Base-by-base conservation (phyloP, 2,329 filamentous ascomycete species). In the Geosmithia putterillii region DNA sequence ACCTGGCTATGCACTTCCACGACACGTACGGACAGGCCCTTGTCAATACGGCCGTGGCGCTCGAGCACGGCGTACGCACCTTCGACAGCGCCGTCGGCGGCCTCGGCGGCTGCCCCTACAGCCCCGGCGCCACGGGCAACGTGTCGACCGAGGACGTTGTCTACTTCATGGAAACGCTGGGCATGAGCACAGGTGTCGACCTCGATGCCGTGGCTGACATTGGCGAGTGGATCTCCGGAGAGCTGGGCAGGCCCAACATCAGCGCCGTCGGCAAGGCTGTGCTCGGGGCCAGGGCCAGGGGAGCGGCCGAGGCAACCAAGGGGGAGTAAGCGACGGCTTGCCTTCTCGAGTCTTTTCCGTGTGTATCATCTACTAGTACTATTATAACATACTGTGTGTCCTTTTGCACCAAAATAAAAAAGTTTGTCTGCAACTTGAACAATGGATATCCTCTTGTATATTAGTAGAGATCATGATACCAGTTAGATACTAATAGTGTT, bases 1-100 rank as follows among this genome's bases (percentile, higher is more conserved):
- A 85, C 52, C 63, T 94, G 10, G 85, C 85, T 0, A 79, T 89
- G 65, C 87, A 94, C 61, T 90, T 94, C 54, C 87, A 94, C 60
- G 86, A 94, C 56, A 94, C 87, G 1, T 90, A 88, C 56, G 86
- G 86, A 1, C 83, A 88, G 65, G 86, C 86, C 1, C 67, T 90
- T n/a, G 81, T 87, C 7, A 94, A 94, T 56, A 81, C 81, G 5
- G 79, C 85, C 10, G 79, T 89, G 1, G 80, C 81, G 34, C 72
- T 92, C 23, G 82, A 86, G 56, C 77, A 84, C 51, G 87, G 87
- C 0, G 74, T 94, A 36, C 67, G 84, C 25, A 84, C 76, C 0
- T 92, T 94, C 57, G 87, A 94, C 56, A 77, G 76, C 49, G 85
- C 83, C 43, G 83, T 94, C 1, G 84, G 77, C 2, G 87, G 87